Percentiles rank a stretch among this genome's conserved stretches.
Conservation (phyloP, 2,329 filamentous ascomycete species). For the Calonectria multiphialidica region DNA sequence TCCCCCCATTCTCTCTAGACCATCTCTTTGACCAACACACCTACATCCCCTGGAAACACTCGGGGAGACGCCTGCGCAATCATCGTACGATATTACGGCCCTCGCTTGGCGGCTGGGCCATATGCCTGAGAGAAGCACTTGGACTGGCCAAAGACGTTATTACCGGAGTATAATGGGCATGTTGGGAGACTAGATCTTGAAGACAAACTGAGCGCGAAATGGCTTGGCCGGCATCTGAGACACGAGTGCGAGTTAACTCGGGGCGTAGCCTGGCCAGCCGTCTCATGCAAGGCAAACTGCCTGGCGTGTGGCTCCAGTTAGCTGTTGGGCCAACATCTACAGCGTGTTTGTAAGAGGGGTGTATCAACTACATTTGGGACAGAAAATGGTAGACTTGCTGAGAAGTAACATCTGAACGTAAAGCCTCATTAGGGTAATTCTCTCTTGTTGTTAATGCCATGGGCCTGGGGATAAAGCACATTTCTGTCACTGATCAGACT, state of each 20-base stretch:
- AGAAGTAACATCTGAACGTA: background rate
- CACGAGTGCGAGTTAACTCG: background rate
- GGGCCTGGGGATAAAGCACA: background rate
- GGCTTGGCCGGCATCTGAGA: background rate
- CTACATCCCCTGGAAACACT: background rate
- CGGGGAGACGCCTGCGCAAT: background rate
- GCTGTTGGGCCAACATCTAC: background rate
- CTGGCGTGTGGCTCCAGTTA: too few species aligned
- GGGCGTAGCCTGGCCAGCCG: background rate
- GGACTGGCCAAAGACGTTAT: background rate
- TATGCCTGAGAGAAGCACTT: background rate
- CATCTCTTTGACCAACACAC: background rate
- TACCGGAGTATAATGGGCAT: too few species aligned
- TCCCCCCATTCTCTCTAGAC: background rate
- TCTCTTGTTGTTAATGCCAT: background rate
- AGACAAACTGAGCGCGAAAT: background rate
- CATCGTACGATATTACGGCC: slow-evolving; percentile 11
- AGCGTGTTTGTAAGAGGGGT: background rate
- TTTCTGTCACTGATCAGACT: background rate
- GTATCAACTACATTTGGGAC: background rate
- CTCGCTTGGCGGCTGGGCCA: background rate
- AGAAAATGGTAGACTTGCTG: background rate
- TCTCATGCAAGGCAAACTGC: background rate
- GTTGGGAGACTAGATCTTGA: background rate
- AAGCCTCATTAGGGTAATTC: too few species aligned